Evolutionary conservation across 768 basidiomycete genomes (phyloP).

Genomic region (Lanmaoa pseudosensibilis): DNA sequence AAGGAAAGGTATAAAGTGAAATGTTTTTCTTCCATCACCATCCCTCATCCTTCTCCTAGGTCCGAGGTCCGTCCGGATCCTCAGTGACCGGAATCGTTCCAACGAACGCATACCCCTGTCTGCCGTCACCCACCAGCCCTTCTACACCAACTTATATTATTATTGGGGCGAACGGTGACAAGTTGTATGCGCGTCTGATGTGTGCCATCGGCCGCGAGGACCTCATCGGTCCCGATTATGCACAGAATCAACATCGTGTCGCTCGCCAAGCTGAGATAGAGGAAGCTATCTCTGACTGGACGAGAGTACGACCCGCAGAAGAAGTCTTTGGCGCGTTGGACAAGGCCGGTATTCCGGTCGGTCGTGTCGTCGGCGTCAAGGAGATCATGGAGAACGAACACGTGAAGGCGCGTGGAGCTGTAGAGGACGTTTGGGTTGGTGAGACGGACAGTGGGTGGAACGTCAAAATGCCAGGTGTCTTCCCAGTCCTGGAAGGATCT

Average conservation of each 20-base stretch:
- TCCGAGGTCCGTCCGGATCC: conserved; percentile 71
- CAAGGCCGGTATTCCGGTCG: conserved; percentile 59
- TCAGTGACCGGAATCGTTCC: conserved; percentile 76
- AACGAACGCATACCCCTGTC: conserved; percentile 72
- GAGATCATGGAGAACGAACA: conserved; percentile 65
- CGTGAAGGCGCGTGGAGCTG: conserved; percentile 49
- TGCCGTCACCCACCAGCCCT: conserved; percentile 43
- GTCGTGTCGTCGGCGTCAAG: conserved; percentile 60
- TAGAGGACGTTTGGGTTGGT: conserved; percentile 59
- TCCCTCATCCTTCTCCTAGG: conserved; percentile 33
- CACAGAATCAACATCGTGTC: conserved; percentile 44
- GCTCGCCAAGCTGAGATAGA: conserved; percentile 53
- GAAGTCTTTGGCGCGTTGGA: conserved; percentile 54
- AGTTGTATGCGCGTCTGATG: conserved; percentile 70
- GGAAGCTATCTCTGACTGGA: conserved; percentile 61
- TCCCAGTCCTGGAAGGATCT: conserved; percentile 61
- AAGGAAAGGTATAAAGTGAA: conserved; percentile 49
- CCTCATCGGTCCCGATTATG: conserved; percentile 54
- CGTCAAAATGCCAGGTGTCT: conserved; percentile 67
- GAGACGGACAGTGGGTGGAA: conserved; percentile 48
- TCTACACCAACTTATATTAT: conserved; percentile 55
- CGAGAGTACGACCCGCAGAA: conserved; percentile 45
- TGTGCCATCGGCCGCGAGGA: conserved; percentile 55
- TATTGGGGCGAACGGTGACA: conserved; percentile 72
- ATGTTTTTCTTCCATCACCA: background rate